These are phyloP conservation scores for Atkinsonella hypoxylon DNA, from an alignment of 2,329 filamentous ascomycete species.

Conservation along the genomic window DNA sequence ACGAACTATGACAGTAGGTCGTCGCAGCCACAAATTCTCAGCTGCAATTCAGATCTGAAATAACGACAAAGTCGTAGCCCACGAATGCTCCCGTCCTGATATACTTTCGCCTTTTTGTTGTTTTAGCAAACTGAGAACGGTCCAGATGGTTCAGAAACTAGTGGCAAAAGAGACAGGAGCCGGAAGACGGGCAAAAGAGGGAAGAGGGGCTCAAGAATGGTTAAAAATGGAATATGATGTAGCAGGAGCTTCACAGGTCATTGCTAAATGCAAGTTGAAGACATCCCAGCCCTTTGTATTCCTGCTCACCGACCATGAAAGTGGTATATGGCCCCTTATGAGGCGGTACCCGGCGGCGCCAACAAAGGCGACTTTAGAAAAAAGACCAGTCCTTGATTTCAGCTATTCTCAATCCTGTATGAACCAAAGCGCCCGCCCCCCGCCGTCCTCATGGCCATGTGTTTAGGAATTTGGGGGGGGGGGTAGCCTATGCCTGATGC, in stretches of 20 bases:
- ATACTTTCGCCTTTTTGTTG: neutral
- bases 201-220: neutral
- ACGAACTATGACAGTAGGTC: neutral
- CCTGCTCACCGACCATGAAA: conserved; percentile 3
- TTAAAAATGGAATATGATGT: neutral
- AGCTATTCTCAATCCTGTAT: conserved; percentile 6
- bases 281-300: conserved; percentile 11
- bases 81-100: neutral
- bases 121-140: neutral
- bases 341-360: conserved; percentile 1
- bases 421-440: conserved; percentile 3
- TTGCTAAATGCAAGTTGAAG: conserved; percentile 4
- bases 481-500: neutral
- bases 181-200: neutral
- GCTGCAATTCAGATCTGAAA: neutral
- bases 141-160: neutral
- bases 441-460: conserved; percentile 1
- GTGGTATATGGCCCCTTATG: neutral
- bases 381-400: conserved; percentile 4
- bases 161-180: neutral
- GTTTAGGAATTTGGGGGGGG: neutral
- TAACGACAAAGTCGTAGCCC: neutral
- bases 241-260: neutral
- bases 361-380: neutral
- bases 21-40: neutral